Base-by-base conservation (phyloP, 768 basidiomycete species). In the Termitomyces sp. region DNA sequence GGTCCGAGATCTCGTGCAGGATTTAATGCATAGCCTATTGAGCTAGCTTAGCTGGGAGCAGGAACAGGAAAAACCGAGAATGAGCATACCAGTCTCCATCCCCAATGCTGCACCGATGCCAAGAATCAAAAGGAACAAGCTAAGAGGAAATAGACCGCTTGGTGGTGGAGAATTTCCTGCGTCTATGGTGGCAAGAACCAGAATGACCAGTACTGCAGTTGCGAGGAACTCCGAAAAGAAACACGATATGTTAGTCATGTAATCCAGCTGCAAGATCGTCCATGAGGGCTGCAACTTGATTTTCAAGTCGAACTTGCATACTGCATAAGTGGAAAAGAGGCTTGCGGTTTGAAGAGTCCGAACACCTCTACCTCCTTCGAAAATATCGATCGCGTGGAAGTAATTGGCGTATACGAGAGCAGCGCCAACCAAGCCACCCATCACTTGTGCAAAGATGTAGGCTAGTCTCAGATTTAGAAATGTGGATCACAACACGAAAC, bases 401-500 rank as follows among this genome's bases (percentile, higher is more conserved):
- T 88, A 90, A 69, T 86, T 86, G 3, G 79, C 87, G 65, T 88
- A 89, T 29, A 85, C 72, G 32, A 86, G 70, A 7, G 80, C 80
- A 25, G 81, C 83, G n/a, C 86, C 88, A 57, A 81, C 77, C 32
- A 88, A 63, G 17, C 76, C 88, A 17, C 89, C 88, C 65, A 89
- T 74, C 32, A 86, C 63, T 66, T 90, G 88, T 0, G 85, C 85
- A 51, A 83, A 71, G 59, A 88, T 80, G 70, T 86, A 90, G 31
- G 60, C 74, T 74, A 57, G 36, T 25, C 49, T 43, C 32, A 31
- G 20, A 31, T 36, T 63, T 20, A 48, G 25, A 25, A 43, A 58
- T 37, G n/a, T 17, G 9, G 45, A 54, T 53, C 42, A 49, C 37
- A 42, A 38, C 25, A 29, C 45, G n/a, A 7, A 6, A 29, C 15